phyloP scores from a whole-genome alignment of 169 alveolate genomes.

The Cyclospora cayetanensis region DNA sequence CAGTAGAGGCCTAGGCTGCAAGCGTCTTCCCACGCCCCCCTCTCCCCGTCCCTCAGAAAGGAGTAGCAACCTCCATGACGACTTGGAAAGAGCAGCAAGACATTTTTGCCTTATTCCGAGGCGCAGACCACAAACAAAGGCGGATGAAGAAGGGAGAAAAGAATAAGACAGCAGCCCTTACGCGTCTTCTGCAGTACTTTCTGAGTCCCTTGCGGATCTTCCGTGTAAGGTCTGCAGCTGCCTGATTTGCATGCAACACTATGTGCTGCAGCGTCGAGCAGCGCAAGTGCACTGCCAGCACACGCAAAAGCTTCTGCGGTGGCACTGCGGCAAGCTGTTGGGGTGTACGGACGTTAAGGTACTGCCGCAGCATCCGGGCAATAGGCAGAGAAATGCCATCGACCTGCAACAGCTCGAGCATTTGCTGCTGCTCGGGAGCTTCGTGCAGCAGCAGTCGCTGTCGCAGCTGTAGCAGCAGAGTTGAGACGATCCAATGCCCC shows the following conservation, averaged over 20 bases:
- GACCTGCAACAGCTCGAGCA: background rate
- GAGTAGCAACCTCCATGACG: background rate
- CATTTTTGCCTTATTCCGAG: background rate
- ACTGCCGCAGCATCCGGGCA: conserved; percentile 51
- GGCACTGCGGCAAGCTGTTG: conserved; percentile 50
- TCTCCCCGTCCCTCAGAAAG: no score
- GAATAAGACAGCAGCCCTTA: background rate
- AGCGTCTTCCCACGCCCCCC: no score
- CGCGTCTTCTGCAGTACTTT: background rate
- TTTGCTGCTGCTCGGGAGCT: background rate
- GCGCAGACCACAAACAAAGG: no score
- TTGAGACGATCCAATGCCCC: conserved; percentile 16
- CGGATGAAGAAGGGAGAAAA: no score
- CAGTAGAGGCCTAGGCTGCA: background rate
- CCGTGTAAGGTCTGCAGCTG: conserved; percentile 12
- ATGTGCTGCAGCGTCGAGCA: background rate
- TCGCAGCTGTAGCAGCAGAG: background rate
- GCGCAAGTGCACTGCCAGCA: background rate
- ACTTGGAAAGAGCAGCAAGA: background rate
- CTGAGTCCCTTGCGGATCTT: background rate
- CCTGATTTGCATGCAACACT: conserved; percentile 12
- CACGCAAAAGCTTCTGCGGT: conserved; percentile 18
- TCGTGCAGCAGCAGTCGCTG: background rate
- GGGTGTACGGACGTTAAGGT: conserved; percentile 48
- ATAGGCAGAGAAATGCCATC: background rate